Evolutionary conservation across 208 protist species (phyloP).

Genomic region (Leishmania lainsoni): DNA sequence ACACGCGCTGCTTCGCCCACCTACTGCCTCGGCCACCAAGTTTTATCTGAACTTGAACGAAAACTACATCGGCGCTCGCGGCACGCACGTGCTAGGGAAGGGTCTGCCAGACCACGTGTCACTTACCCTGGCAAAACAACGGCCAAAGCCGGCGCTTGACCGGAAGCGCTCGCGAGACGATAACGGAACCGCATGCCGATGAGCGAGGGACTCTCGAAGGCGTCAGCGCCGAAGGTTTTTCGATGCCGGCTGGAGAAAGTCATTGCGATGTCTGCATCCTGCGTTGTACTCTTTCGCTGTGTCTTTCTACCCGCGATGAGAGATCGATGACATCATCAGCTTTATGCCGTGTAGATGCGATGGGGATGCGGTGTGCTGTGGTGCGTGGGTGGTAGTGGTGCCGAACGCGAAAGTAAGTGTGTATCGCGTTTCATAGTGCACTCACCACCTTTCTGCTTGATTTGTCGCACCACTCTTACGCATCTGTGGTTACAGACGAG

Average conservation of each 20-base stretch:
- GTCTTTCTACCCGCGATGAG: neutral
- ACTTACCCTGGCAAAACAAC: conserved; percentile 74
- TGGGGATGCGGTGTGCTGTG: neutral
- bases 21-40: conserved; percentile 23
- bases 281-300: neutral
- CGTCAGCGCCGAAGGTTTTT: neutral
- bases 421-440: neutral
- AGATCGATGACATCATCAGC: neutral
- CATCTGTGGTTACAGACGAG: neutral
- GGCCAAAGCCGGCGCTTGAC: neutral
- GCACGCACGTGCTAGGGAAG: conserved; percentile 61
- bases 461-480: neutral
- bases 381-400: neutral
- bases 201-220: neutral
- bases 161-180: conserved; percentile 13
- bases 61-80: conserved; percentile 73
- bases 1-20: conserved; percentile 13
- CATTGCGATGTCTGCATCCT: neutral
- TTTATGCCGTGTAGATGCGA: neutral
- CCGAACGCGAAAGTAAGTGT: too few species aligned
- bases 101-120: conserved; percentile 70
- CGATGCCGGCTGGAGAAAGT: neutral
- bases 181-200: neutral
- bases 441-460: neutral
- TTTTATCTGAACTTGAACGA: conserved; percentile 88